A percentile compares a stretch with the other conserved stretches of the same genome.
Evolutionary conservation across 1,284 basidiomycete species (phyloP).

Genomic region (Irpex sp.): DNA sequence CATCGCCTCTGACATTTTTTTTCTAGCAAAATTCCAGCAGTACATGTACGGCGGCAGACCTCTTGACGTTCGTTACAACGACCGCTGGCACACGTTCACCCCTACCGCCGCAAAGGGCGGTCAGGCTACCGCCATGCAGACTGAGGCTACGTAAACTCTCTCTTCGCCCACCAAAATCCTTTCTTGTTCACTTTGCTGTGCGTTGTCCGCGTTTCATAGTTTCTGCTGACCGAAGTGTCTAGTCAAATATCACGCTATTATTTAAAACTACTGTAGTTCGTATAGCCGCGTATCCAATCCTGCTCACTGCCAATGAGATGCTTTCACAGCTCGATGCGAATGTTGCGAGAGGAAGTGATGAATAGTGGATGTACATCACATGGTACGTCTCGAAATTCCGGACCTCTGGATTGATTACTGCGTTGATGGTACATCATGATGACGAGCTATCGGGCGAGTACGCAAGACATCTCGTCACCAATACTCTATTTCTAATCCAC

Average conservation of each 20-base stretch:
- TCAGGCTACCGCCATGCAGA: slow-evolving; percentile 40
- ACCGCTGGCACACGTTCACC: slow-evolving; percentile 89
- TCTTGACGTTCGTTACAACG: slow-evolving; percentile 89
- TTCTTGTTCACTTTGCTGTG: background rate
- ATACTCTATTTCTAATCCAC: too few species aligned
- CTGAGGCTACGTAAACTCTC: slow-evolving; percentile 20
- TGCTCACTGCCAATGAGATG: background rate
- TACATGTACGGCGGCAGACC: slow-evolving; percentile 91
- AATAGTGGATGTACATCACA: too few species aligned
- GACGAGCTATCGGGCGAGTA: too few species aligned
- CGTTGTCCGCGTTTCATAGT: background rate
- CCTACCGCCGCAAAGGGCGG: slow-evolving; percentile 82
- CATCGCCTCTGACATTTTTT: background rate
- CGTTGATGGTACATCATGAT: too few species aligned
- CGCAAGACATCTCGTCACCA: too few species aligned
- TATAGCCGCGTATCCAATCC: background rate
- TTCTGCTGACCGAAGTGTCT: background rate
- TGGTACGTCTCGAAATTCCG: too few species aligned
- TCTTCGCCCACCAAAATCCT: background rate
- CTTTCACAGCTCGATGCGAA: background rate
- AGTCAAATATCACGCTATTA: background rate
- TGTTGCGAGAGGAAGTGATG: too few species aligned
- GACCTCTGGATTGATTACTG: too few species aligned
- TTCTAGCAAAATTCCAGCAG: slow-evolving; percentile 81
- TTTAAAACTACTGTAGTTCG: background rate